A percentile compares a stretch with the other conserved stretches of the same genome.
These are phyloP conservation scores for Glycine soja DNA, from an alignment of 306 rosid genomes.

Conservation along the genomic window DNA sequence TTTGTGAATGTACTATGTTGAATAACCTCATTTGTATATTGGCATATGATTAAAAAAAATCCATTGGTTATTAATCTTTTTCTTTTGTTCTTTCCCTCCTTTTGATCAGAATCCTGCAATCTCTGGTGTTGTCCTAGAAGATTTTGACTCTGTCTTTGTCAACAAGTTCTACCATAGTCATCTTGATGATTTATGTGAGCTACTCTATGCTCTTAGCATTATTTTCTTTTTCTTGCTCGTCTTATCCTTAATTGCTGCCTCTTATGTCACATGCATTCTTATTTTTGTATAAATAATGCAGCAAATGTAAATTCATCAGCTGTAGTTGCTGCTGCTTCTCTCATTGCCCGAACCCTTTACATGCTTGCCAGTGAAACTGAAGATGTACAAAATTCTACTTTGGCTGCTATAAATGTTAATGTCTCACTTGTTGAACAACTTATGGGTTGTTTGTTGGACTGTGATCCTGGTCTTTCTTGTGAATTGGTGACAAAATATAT, in stretches of 20 bases:
- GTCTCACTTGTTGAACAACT: constrained; percentile 83
- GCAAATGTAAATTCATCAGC: constrained; percentile 88
- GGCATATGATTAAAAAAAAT: constrained; percentile 20
- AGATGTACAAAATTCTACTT: constrained; percentile 57
- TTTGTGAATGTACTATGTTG: constrained; percentile 18
- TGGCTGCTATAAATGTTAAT: constrained; percentile 73
- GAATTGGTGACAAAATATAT: constrained; percentile 81
- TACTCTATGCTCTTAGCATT: constrained; percentile 26
- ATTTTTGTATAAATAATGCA: constrained; percentile 52
- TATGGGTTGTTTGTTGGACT: constrained; percentile 72
- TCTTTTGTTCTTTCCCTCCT: background rate
- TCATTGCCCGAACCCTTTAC: constrained; percentile 85
- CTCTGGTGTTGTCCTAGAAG: constrained; percentile 83
- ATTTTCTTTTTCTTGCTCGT: constrained; percentile 28
- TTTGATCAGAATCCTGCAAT: constrained; percentile 59
- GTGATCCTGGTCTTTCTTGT: constrained; percentile 95
- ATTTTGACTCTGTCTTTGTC: constrained; percentile 76
- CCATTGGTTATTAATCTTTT: constrained; percentile 30
- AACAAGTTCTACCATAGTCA: constrained; percentile 89
- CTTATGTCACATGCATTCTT: constrained; percentile 30
- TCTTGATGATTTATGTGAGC: constrained; percentile 83
- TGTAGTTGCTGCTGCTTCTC: constrained; percentile 87
- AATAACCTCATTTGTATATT: constrained; percentile 33
- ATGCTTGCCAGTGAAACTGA: constrained; percentile 68
- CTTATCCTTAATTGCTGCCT: constrained; percentile 18